Evolutionary conservation across 257 asterid species (phyloP), one percentile per base, ranked within the genome.

Genomic region (Leonotis leonurus): DNA sequence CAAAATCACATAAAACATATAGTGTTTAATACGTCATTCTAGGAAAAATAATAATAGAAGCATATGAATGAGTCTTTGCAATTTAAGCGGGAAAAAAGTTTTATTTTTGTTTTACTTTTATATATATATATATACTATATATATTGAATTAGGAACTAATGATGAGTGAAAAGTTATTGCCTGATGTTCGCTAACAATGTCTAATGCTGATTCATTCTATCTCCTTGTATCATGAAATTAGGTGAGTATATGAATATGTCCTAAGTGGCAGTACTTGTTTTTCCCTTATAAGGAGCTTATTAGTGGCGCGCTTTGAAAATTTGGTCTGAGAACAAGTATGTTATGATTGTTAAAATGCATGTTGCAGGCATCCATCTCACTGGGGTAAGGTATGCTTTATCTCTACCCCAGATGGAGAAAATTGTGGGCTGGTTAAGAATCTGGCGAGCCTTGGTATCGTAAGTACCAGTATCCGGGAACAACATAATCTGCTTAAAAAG

Each of bases 361-460:
- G 46, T 21, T 80, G 72, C 86, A 91, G 97, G 30, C 95, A 93
- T 68, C 97, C 95, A 61, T 93, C 99, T 49, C 96, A 93, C 71
- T 89, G 97, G 99, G 99, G 97, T 55, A 89, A 80, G 84, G 67
- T 93, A 21, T 93, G 99, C 78, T 87, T 75, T 75, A 94, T 93
- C 70, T 89, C 99, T 5, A 93, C 96, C 5, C 89, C 99, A 4
- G 97, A 93, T 59, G 99, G 99, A 67, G 99, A 93, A 81, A 93
- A 89, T 67, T 89, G 97, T 78, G 99, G 99, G 57, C 82, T 93
- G 41, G 96, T 93, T 12, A 89, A 93, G 76, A 93, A 93, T 78
- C 77, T 93, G 65, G 94, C 96, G 14, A 79, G 97, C 75, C 51
- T 80, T 78, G 99, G 96, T 43, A 88, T 87, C 70, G 92, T 93